A percentile compares a stretch with the other conserved stretches of the same genome.
Evolutionary conservation across 768 basidiomycete genomes (phyloP).

Genomic region (Leccinum uliginosum): DNA sequence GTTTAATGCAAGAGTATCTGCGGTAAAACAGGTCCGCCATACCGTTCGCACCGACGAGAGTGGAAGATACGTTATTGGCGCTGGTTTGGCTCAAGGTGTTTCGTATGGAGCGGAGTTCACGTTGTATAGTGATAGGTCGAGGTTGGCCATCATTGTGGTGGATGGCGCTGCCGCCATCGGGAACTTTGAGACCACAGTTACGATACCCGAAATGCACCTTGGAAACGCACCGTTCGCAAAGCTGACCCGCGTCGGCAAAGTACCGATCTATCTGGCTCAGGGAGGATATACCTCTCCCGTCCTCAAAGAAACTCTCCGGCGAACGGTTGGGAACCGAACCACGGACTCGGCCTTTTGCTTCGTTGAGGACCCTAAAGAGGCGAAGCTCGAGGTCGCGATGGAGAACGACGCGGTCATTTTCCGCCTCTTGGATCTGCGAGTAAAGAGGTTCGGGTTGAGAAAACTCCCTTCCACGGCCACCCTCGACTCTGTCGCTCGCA

Average conservation of each 20-base stretch:
- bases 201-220: neutral
- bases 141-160: neutral
- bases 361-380: neutral
- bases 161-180: constrained; percentile 6
- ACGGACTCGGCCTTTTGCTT: neutral
- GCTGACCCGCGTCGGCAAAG: neutral
- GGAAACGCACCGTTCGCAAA: too few species aligned
- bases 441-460: neutral
- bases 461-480: neutral
- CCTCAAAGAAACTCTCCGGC: neutral
- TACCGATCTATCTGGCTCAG: neutral
- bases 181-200: constrained; percentile 12
- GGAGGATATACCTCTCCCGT: neutral
- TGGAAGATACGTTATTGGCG: constrained; percentile 16
- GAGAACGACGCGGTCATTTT: neutral
- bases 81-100: constrained; percentile 27
- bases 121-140: constrained; percentile 11
- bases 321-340: neutral
- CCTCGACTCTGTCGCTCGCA: neutral
- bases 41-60: neutral
- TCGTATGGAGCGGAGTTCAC: constrained; percentile 14
- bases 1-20: constrained; percentile 19
- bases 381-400: constrained; percentile 2
- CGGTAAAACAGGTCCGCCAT: constrained; percentile 6
- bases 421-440: neutral